Conservation (phyloP, 768 basidiomycete genomes). For the Agaricus sinodeliciosus region DNA sequence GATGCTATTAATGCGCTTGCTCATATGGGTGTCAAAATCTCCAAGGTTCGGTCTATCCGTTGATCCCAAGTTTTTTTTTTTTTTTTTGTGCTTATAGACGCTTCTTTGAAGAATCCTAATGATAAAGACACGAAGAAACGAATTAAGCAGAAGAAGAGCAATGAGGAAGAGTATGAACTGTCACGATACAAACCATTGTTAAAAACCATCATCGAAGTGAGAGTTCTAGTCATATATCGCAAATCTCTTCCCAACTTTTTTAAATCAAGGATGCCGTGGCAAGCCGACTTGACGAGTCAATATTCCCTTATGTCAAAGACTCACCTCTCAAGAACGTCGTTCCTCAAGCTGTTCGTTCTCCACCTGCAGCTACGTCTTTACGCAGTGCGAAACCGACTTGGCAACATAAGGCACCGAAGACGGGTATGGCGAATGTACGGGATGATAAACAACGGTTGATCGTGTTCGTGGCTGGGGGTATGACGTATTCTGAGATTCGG, state of each 20-base stretch:
- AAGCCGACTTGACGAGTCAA: slow-evolving; percentile 65
- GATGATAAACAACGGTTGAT: slow-evolving; percentile 72
- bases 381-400: slow-evolving; percentile 87
- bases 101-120: slow-evolving; percentile 45
- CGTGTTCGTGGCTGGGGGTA: slow-evolving; percentile 89
- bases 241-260: not conserved
- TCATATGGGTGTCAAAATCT: slow-evolving; percentile 77
- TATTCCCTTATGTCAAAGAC: slow-evolving; percentile 91
- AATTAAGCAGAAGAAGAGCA: slow-evolving; percentile 65
- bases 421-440: slow-evolving; percentile 25
- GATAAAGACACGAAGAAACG: slow-evolving; percentile 80
- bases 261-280: slow-evolving; percentile 67
- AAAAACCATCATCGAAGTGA: slow-evolving; percentile 77
- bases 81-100: not conserved
- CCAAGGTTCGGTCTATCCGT: slow-evolving; percentile 48
- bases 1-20: slow-evolving; percentile 88
- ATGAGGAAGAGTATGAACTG: slow-evolving; percentile 95
- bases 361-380: slow-evolving; percentile 46
- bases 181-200: slow-evolving; percentile 88
- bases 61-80: too few species aligned
- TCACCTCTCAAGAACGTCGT: slow-evolving; percentile 52
- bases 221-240: not conserved
- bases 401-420: slow-evolving; percentile 64
- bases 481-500: slow-evolving; percentile 94
- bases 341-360: slow-evolving; percentile 32